A percentile compares a stretch with the other conserved stretches of the same genome.
Evolutionary conservation across 495 filamentous ascomycete species (phyloP).

Genomic region (Penicillium herquei): DNA sequence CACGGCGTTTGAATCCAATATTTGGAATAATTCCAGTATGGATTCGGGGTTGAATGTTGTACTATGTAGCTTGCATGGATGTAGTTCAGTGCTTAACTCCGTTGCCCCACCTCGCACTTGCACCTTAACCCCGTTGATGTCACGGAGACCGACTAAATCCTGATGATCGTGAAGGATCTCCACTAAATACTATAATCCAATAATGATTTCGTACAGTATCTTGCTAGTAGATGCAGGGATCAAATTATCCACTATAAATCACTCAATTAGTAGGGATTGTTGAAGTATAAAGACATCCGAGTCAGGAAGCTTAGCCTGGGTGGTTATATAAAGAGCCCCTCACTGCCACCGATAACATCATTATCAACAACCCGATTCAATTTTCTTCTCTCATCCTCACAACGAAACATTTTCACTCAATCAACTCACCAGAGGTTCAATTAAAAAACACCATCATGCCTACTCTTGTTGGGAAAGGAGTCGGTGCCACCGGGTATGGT

Average conservation of each 20-base stretch:
- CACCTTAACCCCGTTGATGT: background rate
- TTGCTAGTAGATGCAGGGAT: background rate
- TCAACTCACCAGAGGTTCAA: background rate
- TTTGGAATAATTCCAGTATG: background rate
- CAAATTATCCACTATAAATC: no score
- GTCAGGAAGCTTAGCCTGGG: background rate
- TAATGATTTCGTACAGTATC: background rate
- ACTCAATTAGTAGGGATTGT: no score
- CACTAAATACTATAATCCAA: background rate
- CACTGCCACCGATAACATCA: background rate
- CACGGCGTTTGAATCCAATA: no score
- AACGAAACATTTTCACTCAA: background rate
- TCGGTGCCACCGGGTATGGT: constrained; percentile 49
- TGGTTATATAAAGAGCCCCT: background rate
- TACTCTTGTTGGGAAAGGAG: constrained; percentile 39
- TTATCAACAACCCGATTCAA: background rate
- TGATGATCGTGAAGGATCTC: background rate
- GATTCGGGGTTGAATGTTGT: no score
- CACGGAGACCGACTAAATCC: constrained; percentile 10
- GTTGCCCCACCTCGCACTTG: background rate
- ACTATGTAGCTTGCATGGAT: no score
- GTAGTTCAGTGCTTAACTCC: background rate
- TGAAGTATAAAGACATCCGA: background rate
- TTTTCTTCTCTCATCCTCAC: background rate
- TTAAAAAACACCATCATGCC: constrained; percentile 30